These are phyloP conservation scores for Coemansia sp. DNA, from an alignment of 192 early-diverging fungal species.

Conservation along the genomic window DNA sequence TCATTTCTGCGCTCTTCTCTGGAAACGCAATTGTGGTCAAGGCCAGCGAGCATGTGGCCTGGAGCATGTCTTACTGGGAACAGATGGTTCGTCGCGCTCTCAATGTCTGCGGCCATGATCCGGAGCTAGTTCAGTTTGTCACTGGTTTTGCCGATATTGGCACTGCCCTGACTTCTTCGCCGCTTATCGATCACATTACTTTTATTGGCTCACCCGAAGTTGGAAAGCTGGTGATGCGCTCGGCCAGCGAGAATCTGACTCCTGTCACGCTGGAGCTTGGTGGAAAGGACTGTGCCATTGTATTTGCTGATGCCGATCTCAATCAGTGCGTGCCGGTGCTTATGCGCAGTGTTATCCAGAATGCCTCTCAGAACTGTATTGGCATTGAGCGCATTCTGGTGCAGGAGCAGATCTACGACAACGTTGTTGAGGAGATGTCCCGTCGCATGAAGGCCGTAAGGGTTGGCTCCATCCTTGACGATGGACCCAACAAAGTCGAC, in stretches of 20 bases:
- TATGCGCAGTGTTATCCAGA: slow-evolving; percentile 86
- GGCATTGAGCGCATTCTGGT: slow-evolving; percentile 85
- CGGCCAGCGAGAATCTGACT: slow-evolving; percentile 70
- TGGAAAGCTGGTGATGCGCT: slow-evolving; percentile 71
- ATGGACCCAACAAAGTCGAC: slow-evolving; percentile 60
- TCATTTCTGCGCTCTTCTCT: slow-evolving; percentile 78
- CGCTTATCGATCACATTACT: slow-evolving; percentile 70
- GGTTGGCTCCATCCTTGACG: slow-evolving; percentile 70
- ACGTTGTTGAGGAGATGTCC: slow-evolving; percentile 63
- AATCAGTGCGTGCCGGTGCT: slow-evolving; percentile 64
- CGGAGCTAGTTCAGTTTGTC: slow-evolving; percentile 75
- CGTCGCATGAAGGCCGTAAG: slow-evolving; percentile 60
- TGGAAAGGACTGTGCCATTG: slow-evolving; percentile 85
- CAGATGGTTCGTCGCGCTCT: slow-evolving; percentile 66
- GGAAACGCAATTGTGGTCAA: slow-evolving; percentile 88
- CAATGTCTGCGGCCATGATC: slow-evolving; percentile 69
- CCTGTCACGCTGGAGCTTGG: slow-evolving; percentile 89
- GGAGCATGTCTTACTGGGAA: slow-evolving; percentile 71
- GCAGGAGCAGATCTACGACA: slow-evolving; percentile 66
- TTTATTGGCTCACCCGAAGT: slow-evolving; percentile 87
- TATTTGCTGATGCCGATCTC: slow-evolving; percentile 73
- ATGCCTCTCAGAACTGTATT: slow-evolving; percentile 87
- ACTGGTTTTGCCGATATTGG: slow-evolving; percentile 82
- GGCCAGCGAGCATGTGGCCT: slow-evolving; percentile 80
- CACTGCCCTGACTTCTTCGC: slow-evolving; percentile 62